A percentile compares a stretch with the other conserved stretches of the same genome.
These are phyloP conservation scores for Cladosporium velox DNA, from an alignment of 2,329 filamentous ascomycete genomes.

Conservation along the genomic window DNA sequence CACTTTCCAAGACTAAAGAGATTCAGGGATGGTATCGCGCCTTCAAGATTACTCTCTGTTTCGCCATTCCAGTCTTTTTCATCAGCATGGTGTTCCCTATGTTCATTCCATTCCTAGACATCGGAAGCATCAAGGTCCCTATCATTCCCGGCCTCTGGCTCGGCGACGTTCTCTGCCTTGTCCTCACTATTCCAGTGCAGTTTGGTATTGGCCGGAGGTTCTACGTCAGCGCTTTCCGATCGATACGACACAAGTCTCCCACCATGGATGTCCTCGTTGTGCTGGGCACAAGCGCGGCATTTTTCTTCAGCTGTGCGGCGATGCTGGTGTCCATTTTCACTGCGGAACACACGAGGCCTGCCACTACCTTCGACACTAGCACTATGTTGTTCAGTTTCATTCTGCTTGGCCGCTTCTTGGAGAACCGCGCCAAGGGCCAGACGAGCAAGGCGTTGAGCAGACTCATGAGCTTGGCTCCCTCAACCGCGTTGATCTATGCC, in stretches of 20 bases:
- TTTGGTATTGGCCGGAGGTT: conserved; percentile 96
- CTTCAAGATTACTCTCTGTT: conserved; percentile 74
- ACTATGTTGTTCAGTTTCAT: conserved; percentile 98
- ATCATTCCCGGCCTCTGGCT: conserved; percentile 76
- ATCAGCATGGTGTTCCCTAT: conserved; percentile 95
- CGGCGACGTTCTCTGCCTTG: conserved; percentile 80
- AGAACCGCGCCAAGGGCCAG: conserved; percentile 93
- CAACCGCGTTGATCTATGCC: conserved; percentile 94
- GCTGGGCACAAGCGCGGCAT: conserved; percentile 89
- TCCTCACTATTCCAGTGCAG: conserved; percentile 87
- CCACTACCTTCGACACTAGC: conserved; percentile 94
- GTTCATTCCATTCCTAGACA: conserved; percentile 73
- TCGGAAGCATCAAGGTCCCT: conserved; percentile 67
- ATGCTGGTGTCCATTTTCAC: conserved; percentile 80
- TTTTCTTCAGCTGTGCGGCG: conserved; percentile 86
- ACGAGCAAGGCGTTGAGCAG: conserved; percentile 91
- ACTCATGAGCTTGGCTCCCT: conserved; percentile 93
- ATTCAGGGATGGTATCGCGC: conserved; percentile 89
- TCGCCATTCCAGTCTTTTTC: conserved; percentile 87
- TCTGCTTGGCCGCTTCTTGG: conserved; percentile 83
- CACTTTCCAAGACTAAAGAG: conserved; percentile 91
- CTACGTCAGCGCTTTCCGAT: conserved; percentile 91
- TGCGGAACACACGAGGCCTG: conserved; percentile 76
- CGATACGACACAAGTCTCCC: conserved; percentile 82
- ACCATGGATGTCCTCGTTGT: conserved; percentile 98